Percentiles rank a stretch among this genome's conserved stretches.
phyloP scores from a whole-genome alignment of 108 stramenopile species.

The Seminavis robusta region DNA sequence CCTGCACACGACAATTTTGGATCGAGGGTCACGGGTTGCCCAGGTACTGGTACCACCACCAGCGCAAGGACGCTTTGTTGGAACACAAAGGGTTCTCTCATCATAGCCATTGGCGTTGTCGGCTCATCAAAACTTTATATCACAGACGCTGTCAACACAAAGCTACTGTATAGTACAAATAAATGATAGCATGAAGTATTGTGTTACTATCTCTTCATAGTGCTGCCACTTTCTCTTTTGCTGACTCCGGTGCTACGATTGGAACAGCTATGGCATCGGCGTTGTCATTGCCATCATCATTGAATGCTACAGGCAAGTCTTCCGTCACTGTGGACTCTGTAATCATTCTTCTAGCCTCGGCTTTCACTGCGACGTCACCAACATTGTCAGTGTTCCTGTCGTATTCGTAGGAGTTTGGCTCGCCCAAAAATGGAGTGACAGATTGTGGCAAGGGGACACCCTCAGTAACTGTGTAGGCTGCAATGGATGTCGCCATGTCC shows the following conservation, averaged over 20 bases:
- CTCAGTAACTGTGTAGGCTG: constrained; percentile 48
- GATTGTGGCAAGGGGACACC: constrained; percentile 63
- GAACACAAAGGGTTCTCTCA: too few relatives aligned
- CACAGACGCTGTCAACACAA: too few relatives aligned
- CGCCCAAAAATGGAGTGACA: constrained; percentile 78
- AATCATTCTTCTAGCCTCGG: constrained; percentile 72
- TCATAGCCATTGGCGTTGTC: too few relatives aligned
- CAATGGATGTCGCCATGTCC: constrained; percentile 62
- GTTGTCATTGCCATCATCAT: constrained; percentile 18
- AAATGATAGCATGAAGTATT: neutral
- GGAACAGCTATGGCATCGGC: neutral
- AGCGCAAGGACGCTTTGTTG: too few relatives aligned
- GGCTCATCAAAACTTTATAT: too few relatives aligned
- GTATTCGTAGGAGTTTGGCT: constrained; percentile 67
- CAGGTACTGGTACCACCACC: too few relatives aligned
- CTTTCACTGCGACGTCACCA: constrained; percentile 59
- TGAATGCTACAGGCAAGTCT: constrained; percentile 57
- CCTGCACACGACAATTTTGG: too few relatives aligned
- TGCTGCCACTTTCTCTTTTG: neutral
- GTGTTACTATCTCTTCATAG: neutral
- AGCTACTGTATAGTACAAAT: neutral
- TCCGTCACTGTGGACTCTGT: constrained; percentile 45
- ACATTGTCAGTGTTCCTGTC: constrained; percentile 39
- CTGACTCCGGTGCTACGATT: neutral
- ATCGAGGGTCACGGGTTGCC: too few relatives aligned